Conservation (phyloP, 805 yeast genomes). For the Cyberlindnera misumaiensis region DNA sequence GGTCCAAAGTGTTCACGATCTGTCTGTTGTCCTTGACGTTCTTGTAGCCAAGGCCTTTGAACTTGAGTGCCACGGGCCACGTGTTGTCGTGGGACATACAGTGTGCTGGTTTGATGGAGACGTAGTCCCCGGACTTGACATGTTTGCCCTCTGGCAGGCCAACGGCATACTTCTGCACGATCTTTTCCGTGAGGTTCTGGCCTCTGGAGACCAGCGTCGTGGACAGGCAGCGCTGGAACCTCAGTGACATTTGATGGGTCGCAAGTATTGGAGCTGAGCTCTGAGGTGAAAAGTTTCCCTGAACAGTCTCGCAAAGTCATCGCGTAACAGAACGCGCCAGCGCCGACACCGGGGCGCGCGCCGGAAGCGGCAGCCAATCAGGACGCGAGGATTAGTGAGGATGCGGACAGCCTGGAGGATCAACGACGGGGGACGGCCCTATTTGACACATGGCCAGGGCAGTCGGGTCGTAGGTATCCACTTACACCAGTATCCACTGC, state of each 20-base stretch:
- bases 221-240: conserved; percentile 17
- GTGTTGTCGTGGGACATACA: conserved; percentile 99
- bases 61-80: conserved; percentile 98
- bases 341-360: not conserved
- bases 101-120: conserved; percentile 89
- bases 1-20: conserved; percentile 94
- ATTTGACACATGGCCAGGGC: no score
- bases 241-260: not conserved
- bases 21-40: conserved; percentile 79
- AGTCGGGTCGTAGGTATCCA: no score
- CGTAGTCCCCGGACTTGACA: conserved; percentile 90
- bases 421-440: no score
- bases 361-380: conserved; percentile 3
- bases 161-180: conserved; percentile 89
- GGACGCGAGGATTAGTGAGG: conserved; percentile 2
- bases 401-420: no score
- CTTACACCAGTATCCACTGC: no score
- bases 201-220: conserved; percentile 14
- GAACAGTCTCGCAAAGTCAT: no score
- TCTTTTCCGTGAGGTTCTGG: conserved; percentile 92
- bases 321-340: no score
- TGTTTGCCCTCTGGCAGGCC: conserved; percentile 69
- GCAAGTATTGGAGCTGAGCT: no score
- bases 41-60: conserved; percentile 89
- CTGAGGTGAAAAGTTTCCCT: no score